Percentiles rank a stretch among this genome's conserved stretches.
phyloP scores from a whole-genome alignment of 2,329 filamentous ascomycete species.

The Talaromyces sp. region DNA sequence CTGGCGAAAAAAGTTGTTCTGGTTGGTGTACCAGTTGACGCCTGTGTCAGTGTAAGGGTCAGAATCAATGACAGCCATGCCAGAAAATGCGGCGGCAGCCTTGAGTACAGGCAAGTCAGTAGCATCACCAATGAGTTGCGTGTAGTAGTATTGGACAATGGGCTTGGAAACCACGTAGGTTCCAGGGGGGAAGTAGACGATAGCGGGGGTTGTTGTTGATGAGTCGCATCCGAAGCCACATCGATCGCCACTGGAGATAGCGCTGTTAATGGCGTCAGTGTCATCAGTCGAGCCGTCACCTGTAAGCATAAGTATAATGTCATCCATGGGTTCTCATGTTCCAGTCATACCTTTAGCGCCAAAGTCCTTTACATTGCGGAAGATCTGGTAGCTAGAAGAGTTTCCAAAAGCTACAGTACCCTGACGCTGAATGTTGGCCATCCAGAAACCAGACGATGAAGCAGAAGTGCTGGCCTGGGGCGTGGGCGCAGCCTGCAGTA shows the following conservation, averaged over 20 bases:
- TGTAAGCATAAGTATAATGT: conserved; percentile 30
- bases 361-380: conserved; percentile 73
- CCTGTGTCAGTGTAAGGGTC: conserved; percentile 74
- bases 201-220: conserved; percentile 73
- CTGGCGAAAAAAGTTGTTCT: conserved; percentile 79
- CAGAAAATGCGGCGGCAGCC: conserved; percentile 66
- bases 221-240: conserved; percentile 82
- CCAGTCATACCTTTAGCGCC: conserved; percentile 64
- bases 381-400: conserved; percentile 62
- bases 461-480: conserved; percentile 20
- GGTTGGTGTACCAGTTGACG: conserved; percentile 73
- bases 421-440: conserved; percentile 65
- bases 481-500: conserved; percentile 31
- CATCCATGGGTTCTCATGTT: not conserved
- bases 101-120: conserved; percentile 70
- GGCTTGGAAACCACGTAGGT: conserved; percentile 78
- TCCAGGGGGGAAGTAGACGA: conserved; percentile 89
- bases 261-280: conserved; percentile 80
- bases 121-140: conserved; percentile 83
- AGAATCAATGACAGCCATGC: conserved; percentile 85
- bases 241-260: conserved; percentile 71
- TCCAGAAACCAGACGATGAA: conserved; percentile 61
- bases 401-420: conserved; percentile 63
- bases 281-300: conserved; percentile 72
- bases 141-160: conserved; percentile 86